Conservation (phyloP, 2,329 filamentous ascomycete species). For the Allantophomopsis cytisporea region DNA sequence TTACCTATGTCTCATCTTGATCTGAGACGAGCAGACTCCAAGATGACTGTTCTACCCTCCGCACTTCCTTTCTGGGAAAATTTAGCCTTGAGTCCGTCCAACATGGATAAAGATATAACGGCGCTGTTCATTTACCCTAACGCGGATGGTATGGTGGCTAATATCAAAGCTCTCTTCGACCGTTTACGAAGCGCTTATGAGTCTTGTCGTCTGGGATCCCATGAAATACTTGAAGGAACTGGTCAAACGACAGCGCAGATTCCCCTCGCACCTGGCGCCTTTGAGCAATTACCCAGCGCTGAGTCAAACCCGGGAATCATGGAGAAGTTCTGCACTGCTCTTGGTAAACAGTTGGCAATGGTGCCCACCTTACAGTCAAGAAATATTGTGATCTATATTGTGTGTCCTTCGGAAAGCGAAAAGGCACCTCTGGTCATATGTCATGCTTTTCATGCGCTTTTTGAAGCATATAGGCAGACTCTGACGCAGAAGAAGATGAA, state of each 20-base stretch:
- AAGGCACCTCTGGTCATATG: conserved; percentile 57
- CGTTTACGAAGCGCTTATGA: conserved; percentile 62
- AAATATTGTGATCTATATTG: conserved; percentile 64
- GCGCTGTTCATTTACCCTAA: conserved; percentile 59
- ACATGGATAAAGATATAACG: conserved; percentile 57
- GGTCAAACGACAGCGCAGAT: too few relatives aligned
- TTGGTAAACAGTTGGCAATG: conserved; percentile 17
- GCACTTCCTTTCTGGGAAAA: conserved; percentile 73
- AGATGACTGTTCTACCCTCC: conserved; percentile 61
- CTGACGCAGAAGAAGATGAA: conserved; percentile 32
- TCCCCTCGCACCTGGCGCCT: conserved; percentile 10
- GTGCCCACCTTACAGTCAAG: conserved; percentile 20
- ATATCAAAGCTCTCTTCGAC: conserved; percentile 49
- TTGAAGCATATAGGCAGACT: conserved; percentile 44
- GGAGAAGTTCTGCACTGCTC: conserved; percentile 20
- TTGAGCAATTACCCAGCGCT: conserved; percentile 21
- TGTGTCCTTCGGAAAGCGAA: conserved; percentile 53
- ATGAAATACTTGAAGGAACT: conserved; percentile 26
- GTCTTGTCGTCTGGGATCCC: conserved; percentile 55
- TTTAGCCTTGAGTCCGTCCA: conserved; percentile 58
- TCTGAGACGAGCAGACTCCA: conserved; percentile 54
- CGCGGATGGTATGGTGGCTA: conserved; percentile 46
- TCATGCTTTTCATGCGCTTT: conserved; percentile 59
- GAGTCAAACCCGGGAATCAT: conserved; percentile 15
- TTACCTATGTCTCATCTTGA: conserved; percentile 60